A percentile compares a stretch with the other conserved stretches of the same genome.
phyloP scores from a whole-genome alignment of 208 protist genomes.

The Trypanosoma conorhini region DNA sequence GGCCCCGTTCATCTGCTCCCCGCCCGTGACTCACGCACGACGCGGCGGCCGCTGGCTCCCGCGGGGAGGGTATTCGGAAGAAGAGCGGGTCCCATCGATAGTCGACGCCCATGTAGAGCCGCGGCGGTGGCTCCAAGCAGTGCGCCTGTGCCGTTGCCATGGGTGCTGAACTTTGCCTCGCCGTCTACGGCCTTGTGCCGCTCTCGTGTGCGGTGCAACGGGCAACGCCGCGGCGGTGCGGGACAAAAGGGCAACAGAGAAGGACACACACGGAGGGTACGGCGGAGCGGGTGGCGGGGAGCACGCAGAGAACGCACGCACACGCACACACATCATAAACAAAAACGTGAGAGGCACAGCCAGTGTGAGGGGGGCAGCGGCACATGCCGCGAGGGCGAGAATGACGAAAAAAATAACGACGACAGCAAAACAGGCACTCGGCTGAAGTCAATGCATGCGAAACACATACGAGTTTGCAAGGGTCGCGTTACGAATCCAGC shows the following conservation, averaged over 20 bases:
- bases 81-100: constrained; percentile 43
- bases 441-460: constrained; percentile 38
- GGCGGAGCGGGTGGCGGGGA: not conserved
- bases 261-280: not conserved
- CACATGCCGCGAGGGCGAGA: not conserved
- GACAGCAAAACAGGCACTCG: constrained; percentile 3
- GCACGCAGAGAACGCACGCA: not conserved
- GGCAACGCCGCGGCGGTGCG: not conserved
- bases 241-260: not conserved
- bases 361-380: too few species aligned
- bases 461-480: constrained; percentile 87
- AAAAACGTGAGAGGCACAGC: too few species aligned
- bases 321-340: too few species aligned
- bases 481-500: constrained; percentile 93
- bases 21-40: not conserved
- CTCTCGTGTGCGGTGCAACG: not conserved
- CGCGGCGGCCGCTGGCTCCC: not conserved
- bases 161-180: not conserved
- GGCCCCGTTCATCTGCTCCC: not conserved
- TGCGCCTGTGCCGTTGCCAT: constrained; percentile 16
- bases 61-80: constrained; percentile 29
- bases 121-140: constrained; percentile 22
- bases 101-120: constrained; percentile 27
- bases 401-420: constrained; percentile 23
- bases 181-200: not conserved